Conservation (phyloP, 805 yeast genomes). For the Barnettozyma wickerhamii region DNA sequence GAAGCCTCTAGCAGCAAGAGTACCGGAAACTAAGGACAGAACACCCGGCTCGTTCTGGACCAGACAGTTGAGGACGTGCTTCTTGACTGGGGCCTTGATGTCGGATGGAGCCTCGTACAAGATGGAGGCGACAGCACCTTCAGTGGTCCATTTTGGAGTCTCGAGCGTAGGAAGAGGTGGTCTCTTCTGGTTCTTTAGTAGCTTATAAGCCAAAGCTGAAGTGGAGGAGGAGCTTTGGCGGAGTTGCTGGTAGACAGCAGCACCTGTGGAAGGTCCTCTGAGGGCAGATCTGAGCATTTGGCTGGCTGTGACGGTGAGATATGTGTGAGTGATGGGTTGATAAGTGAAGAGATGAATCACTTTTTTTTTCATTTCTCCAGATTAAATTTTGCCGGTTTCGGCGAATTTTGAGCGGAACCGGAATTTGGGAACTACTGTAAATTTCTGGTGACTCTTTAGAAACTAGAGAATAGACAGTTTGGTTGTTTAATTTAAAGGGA, state of each 20-base stretch:
- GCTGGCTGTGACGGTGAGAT: too few relatives aligned
- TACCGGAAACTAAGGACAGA: constrained; percentile 85
- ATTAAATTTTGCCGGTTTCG: constrained; percentile 5
- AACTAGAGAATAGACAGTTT: too few relatives aligned
- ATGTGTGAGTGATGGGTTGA: not conserved
- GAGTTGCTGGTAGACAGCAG: constrained; percentile 9
- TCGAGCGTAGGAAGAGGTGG: constrained; percentile 93
- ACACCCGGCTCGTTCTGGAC: constrained; percentile 99
- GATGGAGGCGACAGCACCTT: constrained; percentile 93
- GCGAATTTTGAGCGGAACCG: constrained; percentile 6
- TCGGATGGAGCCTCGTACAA: constrained; percentile 80
- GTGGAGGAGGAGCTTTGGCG: constrained; percentile 59
- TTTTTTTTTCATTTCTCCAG: not conserved
- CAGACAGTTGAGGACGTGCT: constrained; percentile 91
- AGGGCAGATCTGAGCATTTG: constrained; percentile 4
- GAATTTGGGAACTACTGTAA: not conserved
- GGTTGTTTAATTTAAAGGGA: too few relatives aligned
- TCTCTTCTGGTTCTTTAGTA: constrained; percentile 73
- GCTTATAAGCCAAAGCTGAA: constrained; percentile 91
- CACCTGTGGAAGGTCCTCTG: constrained; percentile 1
- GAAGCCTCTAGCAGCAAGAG: constrained; percentile 97
- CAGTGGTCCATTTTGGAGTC: constrained; percentile 93
- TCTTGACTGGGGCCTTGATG: constrained; percentile 56
- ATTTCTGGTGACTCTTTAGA: not conserved
- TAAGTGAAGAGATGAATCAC: constrained; percentile 4